phyloP scores from a whole-genome alignment of 192 early-diverging fungal genomes.

The Coemansia sp. region DNA sequence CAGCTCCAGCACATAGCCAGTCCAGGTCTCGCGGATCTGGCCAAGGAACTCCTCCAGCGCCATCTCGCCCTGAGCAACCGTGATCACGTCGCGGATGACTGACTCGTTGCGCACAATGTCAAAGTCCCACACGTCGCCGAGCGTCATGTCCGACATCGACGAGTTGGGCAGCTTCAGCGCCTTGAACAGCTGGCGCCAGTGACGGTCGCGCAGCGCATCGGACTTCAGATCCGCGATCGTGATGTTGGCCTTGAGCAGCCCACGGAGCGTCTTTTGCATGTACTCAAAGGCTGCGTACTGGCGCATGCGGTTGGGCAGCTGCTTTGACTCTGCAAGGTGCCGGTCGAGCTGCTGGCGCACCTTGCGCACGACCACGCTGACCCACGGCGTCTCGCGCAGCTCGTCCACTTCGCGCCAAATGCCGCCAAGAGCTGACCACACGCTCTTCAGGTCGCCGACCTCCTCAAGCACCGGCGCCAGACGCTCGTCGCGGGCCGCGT shows the following conservation, averaged over 20 bases:
- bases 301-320: conserved; percentile 95
- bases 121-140: conserved; percentile 94
- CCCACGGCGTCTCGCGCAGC: conserved; percentile 86
- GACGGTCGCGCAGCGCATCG: conserved; percentile 92
- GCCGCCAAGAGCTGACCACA: conserved; percentile 81
- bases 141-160: conserved; percentile 78
- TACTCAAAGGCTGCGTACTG: conserved; percentile 97
- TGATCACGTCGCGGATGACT: conserved; percentile 83
- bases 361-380: conserved; percentile 84
- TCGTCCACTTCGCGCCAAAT: conserved; percentile 85
- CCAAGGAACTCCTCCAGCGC: conserved; percentile 97
- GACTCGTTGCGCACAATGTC: conserved; percentile 86
- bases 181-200: conserved; percentile 96
- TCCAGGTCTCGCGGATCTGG: conserved; percentile 90
- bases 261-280: conserved; percentile 81
- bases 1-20: conserved; percentile 87
- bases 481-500: conserved; percentile 64
- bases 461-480: conserved; percentile 89
- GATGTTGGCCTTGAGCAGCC: conserved; percentile 77
- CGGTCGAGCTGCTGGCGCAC: conserved; percentile 83
- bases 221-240: conserved; percentile 90
- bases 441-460: conserved; percentile 84
- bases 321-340: conserved; percentile 78
- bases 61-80: conserved; percentile 98
- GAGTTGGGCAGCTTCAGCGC: conserved; percentile 71